Evolutionary conservation across 2,329 filamentous ascomycete species (phyloP), one percentile per base, ranked within the genome.

Genomic region (Corynespora cassiicola): DNA sequence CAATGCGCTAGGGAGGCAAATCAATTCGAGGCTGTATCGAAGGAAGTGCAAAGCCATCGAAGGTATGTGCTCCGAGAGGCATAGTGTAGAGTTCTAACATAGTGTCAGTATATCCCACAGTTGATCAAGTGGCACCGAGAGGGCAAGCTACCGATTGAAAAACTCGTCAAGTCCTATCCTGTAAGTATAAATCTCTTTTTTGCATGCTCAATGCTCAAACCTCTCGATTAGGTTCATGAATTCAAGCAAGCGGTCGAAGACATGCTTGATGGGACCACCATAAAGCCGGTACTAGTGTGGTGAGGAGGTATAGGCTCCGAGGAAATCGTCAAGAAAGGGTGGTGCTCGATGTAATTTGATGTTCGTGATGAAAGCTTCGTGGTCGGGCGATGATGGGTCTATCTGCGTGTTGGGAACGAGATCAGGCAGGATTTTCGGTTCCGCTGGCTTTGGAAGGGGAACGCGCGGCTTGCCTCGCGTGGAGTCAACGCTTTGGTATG

Each of bases 121-220:
- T 64, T 78, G 73, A 73, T 78, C 11, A 44, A 70, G 31, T 78
- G 75, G 75, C 75, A 74, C 39, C 54, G 65, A 10, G 63, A 74
- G 26, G 75, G 74, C 6, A 69, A 61, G 44, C 73, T 79, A 30
- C 75, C 75, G 0, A 62, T 77, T 28, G 66, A 77, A 17, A 70
- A 69, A 50, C 40, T 78, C 14, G 65, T 73, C 45, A 74, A 70
- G 53, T 66, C 66, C 8, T 75, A 76, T 57, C 15, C 40, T n/a
- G 51, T 54, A 39, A 21, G 48, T 36, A 3, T 25, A 8, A 3
- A 30, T 18, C 20, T 1, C 12, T 2, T 22, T 24, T 8, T 6
- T 18, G 11, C 8, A 15, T 18, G 32, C 36, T 52, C 22, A 46
- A 18, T n/a, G 4, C 2, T 20, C 28, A 12, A 28, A 11, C 14